Evolutionary conservation across 2,329 filamentous ascomycete genomes (phyloP), one percentile per base, ranked within the genome.

Genomic region (Colletotrichum scovillei): DNA sequence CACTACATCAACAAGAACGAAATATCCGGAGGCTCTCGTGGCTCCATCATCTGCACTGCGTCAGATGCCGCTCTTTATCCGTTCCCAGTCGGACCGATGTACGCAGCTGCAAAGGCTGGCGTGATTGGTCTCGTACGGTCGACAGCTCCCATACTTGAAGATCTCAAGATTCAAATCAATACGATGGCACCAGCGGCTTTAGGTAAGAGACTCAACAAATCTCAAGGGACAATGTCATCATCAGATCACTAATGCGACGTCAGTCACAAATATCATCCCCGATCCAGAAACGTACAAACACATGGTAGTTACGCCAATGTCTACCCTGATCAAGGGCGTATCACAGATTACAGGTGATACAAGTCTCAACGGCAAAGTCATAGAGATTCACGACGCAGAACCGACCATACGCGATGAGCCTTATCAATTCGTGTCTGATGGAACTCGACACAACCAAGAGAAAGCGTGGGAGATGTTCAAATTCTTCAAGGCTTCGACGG

Each of bases 1-100:
- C 63, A 65, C 19, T 65, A 65, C 63, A 65, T 65, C n/a, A 28
- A 16, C 16, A 67, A 52, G 56, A 67, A 67, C 16, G 53, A 52
- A 28, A 11, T 52, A 4, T n/a, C 16, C 9, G 28, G 9, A 3
- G 19, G 2, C 14, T 38, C 49, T 22, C 16, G 49, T 19, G 63
- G 63, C 19, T 65, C 16, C 1, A 65, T 65, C 30, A 65, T 65
- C 3, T 65, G 52, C 49, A 65, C 63, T 5, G 63, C 63, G n/a
- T 65, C 63, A 6, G 32, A 38, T 26, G 63, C 63, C 24, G 63
- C 63, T 11, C 28, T 65, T 16, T 65, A 65, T 30, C 52, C 63
- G 0, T 65, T 65, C 30, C 63, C 52, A 4, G 49, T 65, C 2
- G 28, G 28, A 12, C 63, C 63, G 22, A 24, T 65, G 26, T 65